Evolutionary conservation across 495 filamentous ascomycete genomes (phyloP).

Genomic region (Staphylotrichum tortipilum): DNA sequence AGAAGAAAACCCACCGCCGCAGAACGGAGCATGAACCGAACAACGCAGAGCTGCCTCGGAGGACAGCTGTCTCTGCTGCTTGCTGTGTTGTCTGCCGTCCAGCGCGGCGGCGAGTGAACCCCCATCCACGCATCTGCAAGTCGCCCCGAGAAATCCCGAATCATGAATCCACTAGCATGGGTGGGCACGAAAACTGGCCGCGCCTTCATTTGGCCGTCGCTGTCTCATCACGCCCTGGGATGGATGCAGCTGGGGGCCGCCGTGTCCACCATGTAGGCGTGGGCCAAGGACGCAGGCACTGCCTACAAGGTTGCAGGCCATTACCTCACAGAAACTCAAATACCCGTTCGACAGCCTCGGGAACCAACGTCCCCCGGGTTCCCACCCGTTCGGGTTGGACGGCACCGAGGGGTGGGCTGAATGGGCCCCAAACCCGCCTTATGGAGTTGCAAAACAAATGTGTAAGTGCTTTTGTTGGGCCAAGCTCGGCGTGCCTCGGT

Average conservation of each 20-base stretch:
- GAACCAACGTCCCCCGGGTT: neutral
- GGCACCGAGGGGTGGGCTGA: neutral
- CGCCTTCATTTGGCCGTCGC: neutral
- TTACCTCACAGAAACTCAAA: slow-evolving; percentile 21
- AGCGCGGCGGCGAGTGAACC: too few species aligned
- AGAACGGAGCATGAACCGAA: too few species aligned
- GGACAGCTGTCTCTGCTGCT: too few species aligned
- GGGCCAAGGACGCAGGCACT: slow-evolving; percentile 6
- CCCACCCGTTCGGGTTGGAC: neutral
- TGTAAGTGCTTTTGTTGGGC: too few species aligned
- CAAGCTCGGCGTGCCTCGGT: too few species aligned
- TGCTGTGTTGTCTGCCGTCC: too few species aligned
- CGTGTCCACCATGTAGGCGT: neutral
- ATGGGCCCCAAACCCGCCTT: neutral
- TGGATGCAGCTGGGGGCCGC: slow-evolving; percentile 5
- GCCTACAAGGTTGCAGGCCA: neutral
- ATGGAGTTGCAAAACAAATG: too few species aligned
- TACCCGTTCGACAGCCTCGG: neutral
- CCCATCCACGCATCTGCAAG: too few species aligned
- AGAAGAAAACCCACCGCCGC: neutral
- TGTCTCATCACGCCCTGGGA: neutral
- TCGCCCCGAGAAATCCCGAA: slow-evolving; percentile 25
- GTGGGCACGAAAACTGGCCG: slow-evolving; percentile 15
- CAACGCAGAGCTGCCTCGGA: neutral
- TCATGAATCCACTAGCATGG: slow-evolving; percentile 9